Conservation (phyloP, 805 yeast species). For the Blastobotrys attinorum region DNA sequence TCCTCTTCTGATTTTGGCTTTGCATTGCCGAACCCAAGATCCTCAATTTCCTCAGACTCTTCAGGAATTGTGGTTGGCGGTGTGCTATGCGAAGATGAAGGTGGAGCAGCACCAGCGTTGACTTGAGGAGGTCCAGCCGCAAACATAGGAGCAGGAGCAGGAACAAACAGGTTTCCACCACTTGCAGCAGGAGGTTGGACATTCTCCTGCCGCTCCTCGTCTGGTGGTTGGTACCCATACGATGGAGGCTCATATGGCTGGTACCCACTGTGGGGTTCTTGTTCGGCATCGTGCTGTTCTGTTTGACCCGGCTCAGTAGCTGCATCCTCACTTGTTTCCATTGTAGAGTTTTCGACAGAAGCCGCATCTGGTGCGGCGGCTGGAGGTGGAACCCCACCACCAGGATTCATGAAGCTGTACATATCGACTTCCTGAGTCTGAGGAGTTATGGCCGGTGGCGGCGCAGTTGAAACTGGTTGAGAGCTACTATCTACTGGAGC, state of each 20-base stretch:
- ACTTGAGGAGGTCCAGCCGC: slow-evolving; percentile 8
- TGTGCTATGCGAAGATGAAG: slow-evolving; percentile 5
- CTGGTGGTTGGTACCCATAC: slow-evolving; percentile 15
- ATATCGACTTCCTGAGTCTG: slow-evolving; percentile 4
- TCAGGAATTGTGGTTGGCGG: slow-evolving; percentile 9
- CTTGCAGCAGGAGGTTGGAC: slow-evolving; percentile 6
- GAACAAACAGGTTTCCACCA: slow-evolving; percentile 9
- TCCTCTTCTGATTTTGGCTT: slow-evolving; percentile 8
- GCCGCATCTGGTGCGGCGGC: slow-evolving; percentile 2
- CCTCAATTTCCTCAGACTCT: slow-evolving; percentile 15
- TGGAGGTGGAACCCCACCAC: slow-evolving; percentile 10
- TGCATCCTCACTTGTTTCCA: slow-evolving; percentile 17
- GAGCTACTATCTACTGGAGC: slow-evolving; percentile 2
- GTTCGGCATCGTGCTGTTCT: slow-evolving; percentile 8
- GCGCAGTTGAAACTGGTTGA: not conserved
- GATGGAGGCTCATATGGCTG: slow-evolving; percentile 16
- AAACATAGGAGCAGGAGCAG: slow-evolving; percentile 5
- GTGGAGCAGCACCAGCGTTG: slow-evolving; percentile 1
- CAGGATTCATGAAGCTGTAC: slow-evolving; percentile 17
- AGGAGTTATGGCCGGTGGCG: not conserved
- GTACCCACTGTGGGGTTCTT: slow-evolving; percentile 16
- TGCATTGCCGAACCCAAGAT: slow-evolving; percentile 18
- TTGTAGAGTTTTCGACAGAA: not conserved
- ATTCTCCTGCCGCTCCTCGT: slow-evolving; percentile 5
- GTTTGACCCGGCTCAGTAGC: slow-evolving; percentile 18